Evolutionary conservation across 169 alveolate species (phyloP).

Genomic region (Cryptosporidium tyzzeri): DNA sequence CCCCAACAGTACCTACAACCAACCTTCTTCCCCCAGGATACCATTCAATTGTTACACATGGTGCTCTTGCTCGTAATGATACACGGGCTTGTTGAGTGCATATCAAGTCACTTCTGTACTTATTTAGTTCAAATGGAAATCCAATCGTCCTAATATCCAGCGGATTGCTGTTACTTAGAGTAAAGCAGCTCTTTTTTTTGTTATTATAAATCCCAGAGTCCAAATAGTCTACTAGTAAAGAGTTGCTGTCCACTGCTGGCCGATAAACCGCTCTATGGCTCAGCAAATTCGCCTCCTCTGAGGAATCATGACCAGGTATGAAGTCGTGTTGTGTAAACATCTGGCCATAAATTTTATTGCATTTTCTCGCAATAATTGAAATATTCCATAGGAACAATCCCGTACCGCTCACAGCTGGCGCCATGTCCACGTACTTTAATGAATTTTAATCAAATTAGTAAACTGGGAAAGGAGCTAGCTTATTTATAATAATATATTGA

Average conservation of each 20-base stretch:
- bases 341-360: not conserved
- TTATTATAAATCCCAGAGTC: slow-evolving; percentile 55
- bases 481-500: not conserved
- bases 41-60: slow-evolving; percentile 82
- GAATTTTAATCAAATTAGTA: slow-evolving; percentile 8
- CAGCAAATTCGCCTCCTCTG: slow-evolving; percentile 67
- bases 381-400: not conserved
- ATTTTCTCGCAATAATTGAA: not conserved
- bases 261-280: slow-evolving; percentile 72
- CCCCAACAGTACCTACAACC: slow-evolving; percentile 90
- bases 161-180: slow-evolving; percentile 24
- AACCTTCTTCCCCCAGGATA: slow-evolving; percentile 88
- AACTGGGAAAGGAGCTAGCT: not conserved
- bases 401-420: slow-evolving; percentile 52
- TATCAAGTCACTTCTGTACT: slow-evolving; percentile 48
- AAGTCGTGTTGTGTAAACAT: slow-evolving; percentile 76
- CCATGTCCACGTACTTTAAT: slow-evolving; percentile 72
- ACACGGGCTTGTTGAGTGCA: slow-evolving; percentile 77
- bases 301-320: slow-evolving; percentile 73
- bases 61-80: slow-evolving; percentile 74
- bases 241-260: slow-evolving; percentile 72
- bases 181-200: slow-evolving; percentile 44
- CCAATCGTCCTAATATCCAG: slow-evolving; percentile 53
- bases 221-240: slow-evolving; percentile 59
- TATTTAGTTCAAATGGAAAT: slow-evolving; percentile 63